Evolutionary conservation across 257 asterid species (phyloP).

Genomic region (Orobanche coerulescens): DNA sequence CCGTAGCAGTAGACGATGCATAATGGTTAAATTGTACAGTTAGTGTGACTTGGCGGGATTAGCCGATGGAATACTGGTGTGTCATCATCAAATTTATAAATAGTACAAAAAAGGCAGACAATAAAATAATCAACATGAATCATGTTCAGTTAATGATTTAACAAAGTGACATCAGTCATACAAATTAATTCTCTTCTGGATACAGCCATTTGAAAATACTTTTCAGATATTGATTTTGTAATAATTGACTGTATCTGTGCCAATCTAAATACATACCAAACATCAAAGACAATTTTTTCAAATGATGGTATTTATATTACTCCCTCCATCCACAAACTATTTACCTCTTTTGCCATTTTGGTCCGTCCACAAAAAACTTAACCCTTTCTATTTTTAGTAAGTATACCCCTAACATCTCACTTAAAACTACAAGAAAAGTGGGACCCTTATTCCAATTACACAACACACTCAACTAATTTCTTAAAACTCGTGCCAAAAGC

Average conservation of each 20-base stretch:
- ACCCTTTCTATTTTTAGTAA: no score
- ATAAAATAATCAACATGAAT: not conserved
- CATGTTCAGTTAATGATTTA: constrained; percentile 6
- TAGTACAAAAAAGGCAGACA: not conserved
- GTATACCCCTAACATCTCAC: no score
- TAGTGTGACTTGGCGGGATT: not conserved
- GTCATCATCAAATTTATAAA: not conserved
- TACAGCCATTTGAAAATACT: not conserved
- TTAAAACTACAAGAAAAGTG: no score
- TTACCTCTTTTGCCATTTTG: no score
- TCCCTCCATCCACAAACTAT: no score
- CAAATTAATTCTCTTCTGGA: no score
- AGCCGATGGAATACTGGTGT: not conserved
- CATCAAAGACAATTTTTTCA: constrained; percentile 10
- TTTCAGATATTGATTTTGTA: not conserved
- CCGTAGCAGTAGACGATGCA: not conserved
- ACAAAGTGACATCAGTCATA: not conserved
- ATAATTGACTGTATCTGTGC: not conserved
- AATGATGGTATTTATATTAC: not conserved
- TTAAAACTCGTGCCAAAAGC: no score
- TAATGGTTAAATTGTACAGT: not conserved
- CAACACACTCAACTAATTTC: no score
- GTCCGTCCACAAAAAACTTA: no score
- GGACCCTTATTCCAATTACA: no score
- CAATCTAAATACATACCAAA: constrained; percentile 2